phyloP scores from a whole-genome alignment of 257 asterid genomes.

The Solanum microdontum region DNA sequence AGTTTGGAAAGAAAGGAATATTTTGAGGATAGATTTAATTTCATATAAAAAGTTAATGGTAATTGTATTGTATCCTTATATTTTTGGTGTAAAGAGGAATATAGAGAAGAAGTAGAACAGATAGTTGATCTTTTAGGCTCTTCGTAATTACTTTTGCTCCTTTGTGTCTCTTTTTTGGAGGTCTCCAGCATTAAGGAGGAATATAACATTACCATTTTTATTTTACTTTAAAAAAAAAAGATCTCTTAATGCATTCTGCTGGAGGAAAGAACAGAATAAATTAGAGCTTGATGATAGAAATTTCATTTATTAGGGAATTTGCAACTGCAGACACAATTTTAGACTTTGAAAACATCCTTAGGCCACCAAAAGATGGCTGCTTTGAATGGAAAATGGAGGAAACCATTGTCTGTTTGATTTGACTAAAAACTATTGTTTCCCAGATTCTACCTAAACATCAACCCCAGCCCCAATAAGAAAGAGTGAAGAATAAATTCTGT shows the following conservation, averaged over 20 bases:
- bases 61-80: neutral
- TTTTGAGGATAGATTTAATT: neutral
- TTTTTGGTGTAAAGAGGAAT: neutral
- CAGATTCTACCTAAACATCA: neutral
- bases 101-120: neutral
- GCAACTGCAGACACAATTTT: neutral
- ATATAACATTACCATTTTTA: neutral
- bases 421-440: neutral
- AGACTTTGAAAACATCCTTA: neutral
- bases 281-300: neutral
- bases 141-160: neutral
- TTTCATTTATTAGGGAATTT: neutral
- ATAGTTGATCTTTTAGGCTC: neutral
- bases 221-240: neutral
- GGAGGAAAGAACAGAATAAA: neutral
- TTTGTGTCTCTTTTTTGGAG: neutral
- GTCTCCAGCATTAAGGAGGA: neutral
- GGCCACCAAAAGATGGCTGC: neutral
- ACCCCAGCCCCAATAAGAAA: neutral
- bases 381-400: neutral
- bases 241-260: neutral
- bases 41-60: neutral
- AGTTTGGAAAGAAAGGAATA: neutral
- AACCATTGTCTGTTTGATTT: neutral
- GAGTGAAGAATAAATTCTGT: neutral